Conservation (phyloP, 1,284 basidiomycete species). For the Apiotrichum laibachii region DNA sequence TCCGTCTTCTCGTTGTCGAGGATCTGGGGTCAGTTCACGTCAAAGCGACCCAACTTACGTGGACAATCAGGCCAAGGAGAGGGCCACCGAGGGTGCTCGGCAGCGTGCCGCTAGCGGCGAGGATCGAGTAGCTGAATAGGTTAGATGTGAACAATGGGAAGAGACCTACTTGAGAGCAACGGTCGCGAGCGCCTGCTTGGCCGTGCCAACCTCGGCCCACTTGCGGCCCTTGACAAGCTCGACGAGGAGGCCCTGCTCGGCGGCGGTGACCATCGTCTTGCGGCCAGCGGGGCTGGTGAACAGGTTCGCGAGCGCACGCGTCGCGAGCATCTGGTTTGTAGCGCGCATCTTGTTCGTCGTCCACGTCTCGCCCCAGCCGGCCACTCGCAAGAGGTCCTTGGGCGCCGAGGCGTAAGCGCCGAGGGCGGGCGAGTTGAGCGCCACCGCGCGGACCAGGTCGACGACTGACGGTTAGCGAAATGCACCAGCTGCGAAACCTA, state of each 20-base stretch:
- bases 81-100: constrained; percentile 26
- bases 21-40: constrained; percentile 53
- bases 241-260: constrained; percentile 58
- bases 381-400: constrained; percentile 63
- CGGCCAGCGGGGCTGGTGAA: constrained; percentile 57
- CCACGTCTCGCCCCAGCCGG: constrained; percentile 62
- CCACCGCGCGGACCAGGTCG: constrained; percentile 76
- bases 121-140: constrained; percentile 50
- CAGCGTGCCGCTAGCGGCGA: constrained; percentile 46
- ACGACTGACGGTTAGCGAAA: constrained; percentile 60
- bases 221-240: constrained; percentile 51
- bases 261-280: constrained; percentile 54
- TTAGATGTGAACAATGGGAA: not conserved
- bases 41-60: constrained; percentile 18
- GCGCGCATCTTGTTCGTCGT: constrained; percentile 67
- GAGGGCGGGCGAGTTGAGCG: constrained; percentile 60
- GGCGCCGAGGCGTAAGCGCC: constrained; percentile 56
- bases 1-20: constrained; percentile 68
- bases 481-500: constrained; percentile 45
- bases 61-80: constrained; percentile 29
- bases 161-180: constrained; percentile 48
- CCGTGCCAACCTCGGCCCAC: constrained; percentile 32
- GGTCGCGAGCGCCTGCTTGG: constrained; percentile 40
- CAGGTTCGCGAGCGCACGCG: constrained; percentile 77
- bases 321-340: constrained; percentile 79